phyloP scores from a whole-genome alignment of 148 eudicot species.

The Camellia lanceoleosa region DNA sequence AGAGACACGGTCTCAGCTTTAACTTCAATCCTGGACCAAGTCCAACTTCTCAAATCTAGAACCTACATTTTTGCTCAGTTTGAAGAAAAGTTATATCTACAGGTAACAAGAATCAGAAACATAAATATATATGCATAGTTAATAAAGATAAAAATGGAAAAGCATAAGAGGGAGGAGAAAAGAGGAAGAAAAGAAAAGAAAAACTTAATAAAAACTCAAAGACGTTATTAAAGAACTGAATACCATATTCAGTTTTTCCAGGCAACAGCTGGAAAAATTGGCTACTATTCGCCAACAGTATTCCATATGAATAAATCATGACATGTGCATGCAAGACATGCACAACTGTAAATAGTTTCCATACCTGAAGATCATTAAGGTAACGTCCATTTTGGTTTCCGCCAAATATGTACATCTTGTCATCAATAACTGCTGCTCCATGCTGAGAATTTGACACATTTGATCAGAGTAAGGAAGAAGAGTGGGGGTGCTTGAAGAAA shows the following conservation, averaged over 20 bases:
- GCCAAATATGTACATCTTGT: slow-evolving; percentile 90
- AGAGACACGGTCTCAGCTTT: slow-evolving; percentile 43
- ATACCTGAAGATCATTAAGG: slow-evolving; percentile 96
- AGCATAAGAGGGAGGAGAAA: background rate
- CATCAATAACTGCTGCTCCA: slow-evolving; percentile 88
- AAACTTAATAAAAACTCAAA: background rate
- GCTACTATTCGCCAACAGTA: background rate
- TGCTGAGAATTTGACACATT: slow-evolving; percentile 51
- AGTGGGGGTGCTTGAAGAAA: background rate
- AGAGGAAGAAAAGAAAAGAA: background rate
- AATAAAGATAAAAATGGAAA: background rate
- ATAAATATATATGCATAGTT: no score
- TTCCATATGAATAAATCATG: no score
- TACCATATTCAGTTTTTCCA: background rate
- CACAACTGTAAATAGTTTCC: slow-evolving; percentile 9
- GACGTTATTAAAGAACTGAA: background rate
- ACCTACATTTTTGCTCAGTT: slow-evolving; percentile 44
- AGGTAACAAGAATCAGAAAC: slow-evolving; percentile 7
- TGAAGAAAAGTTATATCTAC: background rate
- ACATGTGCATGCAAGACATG: background rate
- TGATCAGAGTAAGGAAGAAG: slow-evolving; percentile 12
- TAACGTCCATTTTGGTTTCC: slow-evolving; percentile 99
- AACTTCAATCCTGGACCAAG: slow-evolving; percentile 90
- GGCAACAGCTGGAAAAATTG: background rate
- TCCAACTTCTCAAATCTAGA: slow-evolving; percentile 86